Conservation (phyloP, 371 early-diverging fungal genomes). For the Rhizopus delemar region DNA sequence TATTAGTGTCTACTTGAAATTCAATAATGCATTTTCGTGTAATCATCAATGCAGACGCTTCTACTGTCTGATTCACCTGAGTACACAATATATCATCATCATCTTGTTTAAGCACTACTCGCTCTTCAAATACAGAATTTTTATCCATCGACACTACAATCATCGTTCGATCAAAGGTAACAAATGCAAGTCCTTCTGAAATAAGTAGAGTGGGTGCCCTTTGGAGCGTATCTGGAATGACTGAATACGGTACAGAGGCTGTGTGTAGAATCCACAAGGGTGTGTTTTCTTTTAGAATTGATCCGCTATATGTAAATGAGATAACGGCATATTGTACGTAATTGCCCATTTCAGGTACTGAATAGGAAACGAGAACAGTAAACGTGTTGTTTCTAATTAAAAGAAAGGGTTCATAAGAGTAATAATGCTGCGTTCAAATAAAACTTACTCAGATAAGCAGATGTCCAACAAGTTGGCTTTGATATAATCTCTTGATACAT, state of each 20-base stretch:
- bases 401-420: not conserved
- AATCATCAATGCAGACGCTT: not conserved
- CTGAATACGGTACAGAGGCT: conserved; percentile 17
- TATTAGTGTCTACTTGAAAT: conserved; percentile 10
- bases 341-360: conserved; percentile 11
- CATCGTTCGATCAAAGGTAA: conserved; percentile 15
- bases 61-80: not conserved
- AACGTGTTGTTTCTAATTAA: conserved; percentile 12
- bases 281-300: not conserved
- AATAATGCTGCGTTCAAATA: not conserved
- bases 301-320: not conserved
- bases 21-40: conserved; percentile 10
- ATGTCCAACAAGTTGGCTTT: not conserved
- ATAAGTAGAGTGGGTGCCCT: conserved; percentile 3
- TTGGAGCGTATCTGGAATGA: not conserved
- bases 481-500: not conserved
- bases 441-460: not conserved
- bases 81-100: conserved; percentile 4
- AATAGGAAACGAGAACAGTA: conserved; percentile 9
- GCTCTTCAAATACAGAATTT: conserved; percentile 20
- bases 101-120: conserved; percentile 5
- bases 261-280: not conserved
- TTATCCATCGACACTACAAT: conserved; percentile 8
- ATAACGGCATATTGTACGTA: conserved; percentile 20
- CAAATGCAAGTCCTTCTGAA: conserved; percentile 13